Evolutionary conservation across 495 filamentous ascomycete species (phyloP).

Genomic region (Lasiosphaeria hispida): DNA sequence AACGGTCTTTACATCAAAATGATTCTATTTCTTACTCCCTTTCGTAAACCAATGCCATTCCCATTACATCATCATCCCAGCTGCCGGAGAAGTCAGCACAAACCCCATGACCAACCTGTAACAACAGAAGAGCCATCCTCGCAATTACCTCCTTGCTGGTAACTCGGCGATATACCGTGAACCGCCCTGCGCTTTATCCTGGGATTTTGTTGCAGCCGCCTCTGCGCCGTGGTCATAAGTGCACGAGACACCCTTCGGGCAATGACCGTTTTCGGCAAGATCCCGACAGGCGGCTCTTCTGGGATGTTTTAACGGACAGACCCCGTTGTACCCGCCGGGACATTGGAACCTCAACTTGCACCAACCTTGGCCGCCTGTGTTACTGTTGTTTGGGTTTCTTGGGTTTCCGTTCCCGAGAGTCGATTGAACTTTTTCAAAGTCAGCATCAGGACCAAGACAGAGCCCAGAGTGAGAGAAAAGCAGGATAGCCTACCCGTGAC

Average conservation of each 20-base stretch:
- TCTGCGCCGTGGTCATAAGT: constrained; percentile 2
- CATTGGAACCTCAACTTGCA: background rate
- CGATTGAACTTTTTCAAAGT: too few species aligned
- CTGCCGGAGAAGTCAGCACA: too few species aligned
- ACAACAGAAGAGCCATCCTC: background rate
- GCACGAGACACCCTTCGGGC: background rate
- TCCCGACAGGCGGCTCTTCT: background rate
- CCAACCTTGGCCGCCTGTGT: background rate
- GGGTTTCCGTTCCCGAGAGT: too few species aligned
- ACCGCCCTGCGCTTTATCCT: background rate
- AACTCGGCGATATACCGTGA: background rate
- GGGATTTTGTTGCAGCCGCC: background rate
- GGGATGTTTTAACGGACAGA: background rate
- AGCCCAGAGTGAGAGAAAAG: too few species aligned
- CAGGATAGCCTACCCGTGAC: too few species aligned
- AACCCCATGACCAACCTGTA: too few species aligned
- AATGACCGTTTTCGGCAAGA: background rate
- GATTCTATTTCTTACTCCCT: too few species aligned
- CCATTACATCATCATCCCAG: too few species aligned
- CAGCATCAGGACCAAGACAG: too few species aligned
- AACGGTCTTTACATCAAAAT: too few species aligned
- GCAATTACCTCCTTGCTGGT: background rate
- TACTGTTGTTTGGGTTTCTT: background rate
- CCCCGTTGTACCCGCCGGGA: constrained; percentile 1
- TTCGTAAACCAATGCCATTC: too few species aligned